Percentiles rank a stretch among this genome's conserved stretches.
These are phyloP conservation scores for Taphrina sp. DNA, from an alignment of 1,139 yeast genomes.

Conservation along the genomic window DNA sequence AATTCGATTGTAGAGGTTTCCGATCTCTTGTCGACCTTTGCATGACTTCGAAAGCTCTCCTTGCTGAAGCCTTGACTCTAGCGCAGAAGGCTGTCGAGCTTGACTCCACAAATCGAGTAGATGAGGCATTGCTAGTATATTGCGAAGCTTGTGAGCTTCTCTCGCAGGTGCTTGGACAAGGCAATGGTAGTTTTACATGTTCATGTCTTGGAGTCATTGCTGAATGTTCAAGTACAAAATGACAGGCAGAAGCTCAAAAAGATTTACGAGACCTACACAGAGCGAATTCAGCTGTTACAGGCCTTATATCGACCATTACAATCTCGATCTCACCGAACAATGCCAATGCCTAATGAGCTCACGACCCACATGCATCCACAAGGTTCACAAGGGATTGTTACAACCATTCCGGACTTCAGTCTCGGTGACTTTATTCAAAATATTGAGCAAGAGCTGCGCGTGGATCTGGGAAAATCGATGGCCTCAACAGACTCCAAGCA, in stretches of 20 bases:
- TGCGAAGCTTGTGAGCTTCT: constrained; percentile 16
- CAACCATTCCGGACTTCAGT: not conserved
- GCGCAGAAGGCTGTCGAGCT: constrained; percentile 25
- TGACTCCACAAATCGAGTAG: constrained; percentile 17
- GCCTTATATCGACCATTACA: not conserved
- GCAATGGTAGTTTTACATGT: not conserved
- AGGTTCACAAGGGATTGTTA: not conserved
- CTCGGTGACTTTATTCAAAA: not conserved
- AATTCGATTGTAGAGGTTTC: no score
- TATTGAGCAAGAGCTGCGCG: not conserved
- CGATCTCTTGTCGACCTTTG: no score
- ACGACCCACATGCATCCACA: not conserved
- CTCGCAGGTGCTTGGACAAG: constrained; percentile 2
- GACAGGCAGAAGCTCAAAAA: constrained; percentile 15
- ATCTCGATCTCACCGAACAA: no score
- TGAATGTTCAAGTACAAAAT: not conserved
- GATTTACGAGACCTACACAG: constrained; percentile 28
- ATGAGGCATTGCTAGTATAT: constrained; percentile 13
- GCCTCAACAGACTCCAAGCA: no score
- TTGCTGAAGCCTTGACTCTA: constrained; percentile 12
- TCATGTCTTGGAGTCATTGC: not conserved
- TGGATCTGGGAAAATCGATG: no score
- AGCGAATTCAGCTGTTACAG: constrained; percentile 7
- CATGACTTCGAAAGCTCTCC: constrained; percentile 14
- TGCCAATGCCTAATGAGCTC: not conserved